A percentile compares a stretch with the other conserved stretches of the same genome.
These are phyloP conservation scores for Cladorrhinum sp. DNA, from an alignment of 2,329 filamentous ascomycete species.

Conservation along the genomic window DNA sequence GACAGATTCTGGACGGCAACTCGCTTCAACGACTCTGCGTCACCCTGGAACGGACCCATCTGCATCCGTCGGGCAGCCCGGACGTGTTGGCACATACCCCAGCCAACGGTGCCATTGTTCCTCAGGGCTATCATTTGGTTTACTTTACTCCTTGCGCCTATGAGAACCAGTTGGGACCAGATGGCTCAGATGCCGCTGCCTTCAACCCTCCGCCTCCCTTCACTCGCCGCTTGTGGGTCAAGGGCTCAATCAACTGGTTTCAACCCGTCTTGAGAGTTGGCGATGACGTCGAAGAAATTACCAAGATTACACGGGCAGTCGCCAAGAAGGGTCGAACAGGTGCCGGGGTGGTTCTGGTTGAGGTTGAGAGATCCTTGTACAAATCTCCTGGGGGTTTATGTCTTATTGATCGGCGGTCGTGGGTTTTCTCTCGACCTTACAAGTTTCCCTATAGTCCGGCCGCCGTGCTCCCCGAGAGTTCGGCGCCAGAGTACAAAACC, in stretches of 20 bases:
- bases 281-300: slow-evolving; percentile 54
- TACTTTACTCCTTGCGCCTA: slow-evolving; percentile 60
- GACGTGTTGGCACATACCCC: slow-evolving; percentile 29
- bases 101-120: slow-evolving; percentile 46
- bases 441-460: too few relatives aligned
- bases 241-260: slow-evolving; percentile 56
- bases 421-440: background rate
- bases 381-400: slow-evolving; percentile 47
- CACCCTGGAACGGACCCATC: slow-evolving; percentile 50
- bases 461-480: background rate
- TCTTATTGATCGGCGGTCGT: slow-evolving; percentile 52
- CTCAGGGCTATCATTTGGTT: slow-evolving; percentile 59
- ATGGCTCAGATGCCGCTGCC: slow-evolving; percentile 55
- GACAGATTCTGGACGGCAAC: slow-evolving; percentile 57
- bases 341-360: slow-evolving; percentile 62
- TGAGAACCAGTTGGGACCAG: slow-evolving; percentile 52
- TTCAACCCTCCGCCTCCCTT: slow-evolving; percentile 60
- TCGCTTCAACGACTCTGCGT: slow-evolving; percentile 61
- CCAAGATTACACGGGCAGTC: slow-evolving; percentile 50
- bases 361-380: slow-evolving; percentile 59
- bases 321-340: slow-evolving; percentile 55
- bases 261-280: slow-evolving; percentile 46
- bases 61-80: slow-evolving; percentile 22
- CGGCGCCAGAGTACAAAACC: background rate
- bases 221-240: slow-evolving; percentile 66